Conservation (phyloP, 306 rosid species). For the Vigna trinervia region DNA sequence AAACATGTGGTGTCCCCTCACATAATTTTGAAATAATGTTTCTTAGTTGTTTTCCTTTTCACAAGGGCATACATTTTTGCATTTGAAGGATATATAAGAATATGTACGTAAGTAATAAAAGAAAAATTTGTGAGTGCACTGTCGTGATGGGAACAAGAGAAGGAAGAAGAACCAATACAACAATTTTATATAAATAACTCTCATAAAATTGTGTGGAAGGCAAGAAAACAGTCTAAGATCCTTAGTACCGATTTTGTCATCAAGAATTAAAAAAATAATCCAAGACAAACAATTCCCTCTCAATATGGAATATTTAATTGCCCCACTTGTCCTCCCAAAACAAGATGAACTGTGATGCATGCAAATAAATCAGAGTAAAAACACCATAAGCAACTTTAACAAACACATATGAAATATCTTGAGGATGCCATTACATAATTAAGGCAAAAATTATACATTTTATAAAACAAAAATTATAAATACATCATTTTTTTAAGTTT, state of each 20-base stretch:
- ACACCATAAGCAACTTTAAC: background rate
- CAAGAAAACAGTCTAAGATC: slow-evolving; percentile 35
- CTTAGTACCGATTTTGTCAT: slow-evolving; percentile 44
- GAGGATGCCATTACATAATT: no score
- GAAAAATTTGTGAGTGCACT: background rate
- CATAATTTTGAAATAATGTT: slow-evolving; percentile 34
- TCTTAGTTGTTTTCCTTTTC: background rate
- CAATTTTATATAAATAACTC: slow-evolving; percentile 23
- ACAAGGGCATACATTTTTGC: slow-evolving; percentile 5
- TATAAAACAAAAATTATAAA: no score
- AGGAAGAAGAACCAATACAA: slow-evolving; percentile 23
- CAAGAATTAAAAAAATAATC: slow-evolving; percentile 40
- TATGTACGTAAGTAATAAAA: background rate
- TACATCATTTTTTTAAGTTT: no score
- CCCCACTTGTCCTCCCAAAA: slow-evolving; percentile 37
- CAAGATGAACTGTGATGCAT: background rate
- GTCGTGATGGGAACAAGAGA: slow-evolving; percentile 39
- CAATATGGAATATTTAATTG: slow-evolving; percentile 36
- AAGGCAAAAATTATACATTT: no score
- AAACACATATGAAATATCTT: background rate
- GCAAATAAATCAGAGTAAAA: background rate
- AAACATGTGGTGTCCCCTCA: slow-evolving; percentile 42
- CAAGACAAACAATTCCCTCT: slow-evolving; percentile 29
- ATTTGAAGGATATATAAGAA: slow-evolving; percentile 36
- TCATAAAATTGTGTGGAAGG: slow-evolving; percentile 34